phyloP scores from a whole-genome alignment of 306 rosid genomes.

The Carpinus fangiana region DNA sequence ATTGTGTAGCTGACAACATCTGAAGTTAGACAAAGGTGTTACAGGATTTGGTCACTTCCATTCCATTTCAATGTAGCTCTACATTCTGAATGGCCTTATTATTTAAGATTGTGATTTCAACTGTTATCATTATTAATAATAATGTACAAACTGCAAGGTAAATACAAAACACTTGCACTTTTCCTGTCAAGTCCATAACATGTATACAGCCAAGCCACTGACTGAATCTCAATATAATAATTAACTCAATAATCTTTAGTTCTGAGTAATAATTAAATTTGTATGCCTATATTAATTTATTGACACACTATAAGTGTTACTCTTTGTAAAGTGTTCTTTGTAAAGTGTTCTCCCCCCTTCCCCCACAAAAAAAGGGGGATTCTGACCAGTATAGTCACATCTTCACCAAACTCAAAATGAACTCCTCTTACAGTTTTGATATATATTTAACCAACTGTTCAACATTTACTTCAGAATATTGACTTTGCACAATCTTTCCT shows the following conservation, averaged over 20 bases:
- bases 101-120: background rate
- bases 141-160: background rate
- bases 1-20: background rate
- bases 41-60: background rate
- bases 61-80: background rate
- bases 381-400: background rate
- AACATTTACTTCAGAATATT: background rate
- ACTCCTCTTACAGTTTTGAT: background rate
- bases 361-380: background rate
- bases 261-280: background rate
- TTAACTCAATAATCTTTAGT: background rate
- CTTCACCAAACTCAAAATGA: background rate
- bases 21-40: background rate
- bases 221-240: background rate
- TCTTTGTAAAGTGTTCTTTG: background rate
- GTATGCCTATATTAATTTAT: background rate
- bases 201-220: slow-evolving; percentile 1
- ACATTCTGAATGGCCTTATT: background rate
- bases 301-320: background rate
- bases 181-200: background rate
- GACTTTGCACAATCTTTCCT: background rate
- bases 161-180: background rate
- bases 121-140: background rate
- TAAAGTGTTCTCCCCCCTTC: background rate
- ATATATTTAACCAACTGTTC: background rate